These are phyloP conservation scores for Salisapilia sapeloensis DNA, from an alignment of 352 stramenopile species.

Conservation along the genomic window DNA sequence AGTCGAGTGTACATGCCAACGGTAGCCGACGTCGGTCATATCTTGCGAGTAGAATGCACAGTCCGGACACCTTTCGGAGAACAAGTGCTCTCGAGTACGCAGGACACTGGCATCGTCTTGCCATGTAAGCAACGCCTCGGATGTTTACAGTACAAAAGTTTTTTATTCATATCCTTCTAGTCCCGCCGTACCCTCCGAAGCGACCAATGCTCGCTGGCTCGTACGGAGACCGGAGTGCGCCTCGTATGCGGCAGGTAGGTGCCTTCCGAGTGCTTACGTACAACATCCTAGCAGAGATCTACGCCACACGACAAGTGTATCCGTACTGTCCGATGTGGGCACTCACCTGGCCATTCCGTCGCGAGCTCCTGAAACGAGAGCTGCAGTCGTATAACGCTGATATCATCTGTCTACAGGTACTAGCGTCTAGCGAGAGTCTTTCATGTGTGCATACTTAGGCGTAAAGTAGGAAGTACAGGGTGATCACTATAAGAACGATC, in stretches of 20 bases:
- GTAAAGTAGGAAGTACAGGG: conserved; percentile 92
- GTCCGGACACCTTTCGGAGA: conserved; percentile 33
- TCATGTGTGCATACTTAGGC: not conserved
- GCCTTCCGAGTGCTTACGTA: conserved; percentile 80
- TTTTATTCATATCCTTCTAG: too few species aligned
- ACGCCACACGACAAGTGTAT: conserved; percentile 87
- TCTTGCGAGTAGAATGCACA: conserved; percentile 68
- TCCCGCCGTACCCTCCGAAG: conserved; percentile 50
- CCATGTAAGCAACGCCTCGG: conserved; percentile 36
- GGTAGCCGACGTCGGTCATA: conserved; percentile 46
- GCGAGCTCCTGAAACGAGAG: conserved; percentile 81
- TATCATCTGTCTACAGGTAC: conserved; percentile 89
- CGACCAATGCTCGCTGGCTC: conserved; percentile 73
- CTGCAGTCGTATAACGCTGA: conserved; percentile 87
- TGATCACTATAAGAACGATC: conserved; percentile 96
- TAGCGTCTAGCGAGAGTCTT: not conserved
- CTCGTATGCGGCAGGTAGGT: conserved; percentile 57
- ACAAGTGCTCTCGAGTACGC: conserved; percentile 42
- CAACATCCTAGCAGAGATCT: conserved; percentile 87
- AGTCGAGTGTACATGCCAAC: conserved; percentile 56
- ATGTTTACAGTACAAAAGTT: too few species aligned
- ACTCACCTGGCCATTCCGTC: conserved; percentile 93
- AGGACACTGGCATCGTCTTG: conserved; percentile 74
- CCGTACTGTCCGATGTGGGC: conserved; percentile 95
- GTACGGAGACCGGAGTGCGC: conserved; percentile 53